phyloP scores from a whole-genome alignment of 164 flowering plant genomes.

The Macadamia tetraphylla region DNA sequence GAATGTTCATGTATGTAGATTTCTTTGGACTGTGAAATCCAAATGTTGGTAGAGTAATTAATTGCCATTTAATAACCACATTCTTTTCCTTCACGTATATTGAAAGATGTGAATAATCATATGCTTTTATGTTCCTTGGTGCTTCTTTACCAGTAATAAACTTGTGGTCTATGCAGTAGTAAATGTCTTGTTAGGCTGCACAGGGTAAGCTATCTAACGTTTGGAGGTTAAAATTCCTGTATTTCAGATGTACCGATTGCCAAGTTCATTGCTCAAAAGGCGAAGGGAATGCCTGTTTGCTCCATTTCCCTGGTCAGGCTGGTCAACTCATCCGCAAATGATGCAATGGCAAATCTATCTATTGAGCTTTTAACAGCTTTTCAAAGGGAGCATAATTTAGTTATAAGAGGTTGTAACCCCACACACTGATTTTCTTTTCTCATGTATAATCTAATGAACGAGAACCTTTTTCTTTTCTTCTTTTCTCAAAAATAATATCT shows the following conservation, averaged over 20 bases:
- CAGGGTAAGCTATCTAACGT: slow-evolving; percentile 1
- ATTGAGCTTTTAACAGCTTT: slow-evolving; percentile 50
- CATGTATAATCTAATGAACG: background rate
- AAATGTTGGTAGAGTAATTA: background rate
- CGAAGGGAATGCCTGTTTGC: slow-evolving; percentile 81
- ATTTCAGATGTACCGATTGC: slow-evolving; percentile 47
- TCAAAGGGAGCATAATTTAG: slow-evolving; percentile 27
- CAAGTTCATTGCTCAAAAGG: slow-evolving; percentile 69
- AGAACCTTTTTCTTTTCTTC: background rate
- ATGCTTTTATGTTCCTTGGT: background rate
- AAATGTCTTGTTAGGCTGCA: background rate
- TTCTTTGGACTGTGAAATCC: background rate
- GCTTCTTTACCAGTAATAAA: background rate
- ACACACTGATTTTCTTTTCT: background rate
- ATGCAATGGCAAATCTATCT: slow-evolving; percentile 61
- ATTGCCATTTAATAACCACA: background rate
- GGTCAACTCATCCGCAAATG: slow-evolving; percentile 42
- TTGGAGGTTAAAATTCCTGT: background rate
- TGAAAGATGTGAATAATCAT: background rate
- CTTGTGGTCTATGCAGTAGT: background rate
- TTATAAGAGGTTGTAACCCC: slow-evolving; percentile 42
- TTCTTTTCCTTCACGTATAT: background rate
- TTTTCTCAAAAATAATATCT: background rate
- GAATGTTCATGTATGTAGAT: too few relatives aligned
- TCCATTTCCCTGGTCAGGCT: slow-evolving; percentile 55